Evolutionary conservation across 1,284 basidiomycete species (phyloP).

Genomic region (Prillingera fragicola): DNA sequence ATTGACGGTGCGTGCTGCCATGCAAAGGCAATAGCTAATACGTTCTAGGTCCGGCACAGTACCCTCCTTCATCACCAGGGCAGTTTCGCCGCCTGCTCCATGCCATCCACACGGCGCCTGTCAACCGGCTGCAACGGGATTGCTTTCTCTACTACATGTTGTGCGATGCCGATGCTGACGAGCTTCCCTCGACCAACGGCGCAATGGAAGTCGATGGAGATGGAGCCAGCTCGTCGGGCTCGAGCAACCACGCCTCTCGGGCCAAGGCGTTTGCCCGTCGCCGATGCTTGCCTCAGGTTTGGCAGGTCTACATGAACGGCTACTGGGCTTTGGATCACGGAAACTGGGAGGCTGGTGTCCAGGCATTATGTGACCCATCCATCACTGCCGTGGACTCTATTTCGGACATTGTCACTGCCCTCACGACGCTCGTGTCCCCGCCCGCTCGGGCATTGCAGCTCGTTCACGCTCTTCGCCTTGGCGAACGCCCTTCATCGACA

Average conservation of each 20-base stretch:
- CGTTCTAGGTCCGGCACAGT: constrained; percentile 25
- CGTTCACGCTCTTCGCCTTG: constrained; percentile 25
- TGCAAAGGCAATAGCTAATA: neutral
- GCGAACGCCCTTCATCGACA: neutral
- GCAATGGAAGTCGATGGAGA: constrained; percentile 23
- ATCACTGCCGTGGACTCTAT: constrained; percentile 39
- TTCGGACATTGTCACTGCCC: constrained; percentile 28
- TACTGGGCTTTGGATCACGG: constrained; percentile 43
- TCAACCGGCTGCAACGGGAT: constrained; percentile 39
- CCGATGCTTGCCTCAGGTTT: constrained; percentile 34
- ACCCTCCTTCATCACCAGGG: constrained; percentile 37
- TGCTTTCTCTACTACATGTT: constrained; percentile 43
- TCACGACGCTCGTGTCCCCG: constrained; percentile 32
- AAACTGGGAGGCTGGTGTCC: constrained; percentile 27
- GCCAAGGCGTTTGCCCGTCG: constrained; percentile 28
- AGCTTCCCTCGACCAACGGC: neutral
- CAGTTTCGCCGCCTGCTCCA: constrained; percentile 31
- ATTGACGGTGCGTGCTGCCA: constrained; percentile 28
- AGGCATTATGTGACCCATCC: constrained; percentile 29
- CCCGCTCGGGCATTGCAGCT: constrained; percentile 25
- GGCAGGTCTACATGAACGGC: constrained; percentile 39
- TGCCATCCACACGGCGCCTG: constrained; percentile 23
- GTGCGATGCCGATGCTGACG: constrained; percentile 24
- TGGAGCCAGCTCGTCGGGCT: too few species aligned
- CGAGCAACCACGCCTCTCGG: constrained; percentile 2